Conservation (phyloP, 1,284 basidiomycete species). For the Puccinia novopanici region DNA sequence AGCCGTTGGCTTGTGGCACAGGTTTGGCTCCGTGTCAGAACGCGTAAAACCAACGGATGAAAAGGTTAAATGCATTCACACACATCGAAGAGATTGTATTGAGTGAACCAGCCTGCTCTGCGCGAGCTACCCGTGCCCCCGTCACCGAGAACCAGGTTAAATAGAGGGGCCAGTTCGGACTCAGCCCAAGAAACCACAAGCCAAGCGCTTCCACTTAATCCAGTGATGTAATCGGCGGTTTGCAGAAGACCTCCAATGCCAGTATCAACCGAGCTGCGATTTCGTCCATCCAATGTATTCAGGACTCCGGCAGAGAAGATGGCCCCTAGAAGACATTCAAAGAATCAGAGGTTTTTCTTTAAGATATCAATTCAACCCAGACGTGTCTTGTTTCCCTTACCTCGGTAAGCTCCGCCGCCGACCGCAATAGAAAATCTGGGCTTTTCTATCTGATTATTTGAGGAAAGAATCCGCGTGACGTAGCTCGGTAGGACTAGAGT, state of each 20-base stretch:
- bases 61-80: background rate
- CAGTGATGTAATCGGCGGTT: conserved; percentile 44
- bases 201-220: conserved; percentile 48
- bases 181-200: conserved; percentile 39
- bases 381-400: conserved; percentile 1
- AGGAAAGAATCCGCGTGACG: conserved; percentile 34
- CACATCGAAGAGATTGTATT: conserved; percentile 36
- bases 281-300: conserved; percentile 48
- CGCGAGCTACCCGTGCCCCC: background rate
- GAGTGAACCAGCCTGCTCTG: conserved; percentile 33
- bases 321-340: conserved; percentile 26
- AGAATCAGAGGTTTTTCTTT: background rate
- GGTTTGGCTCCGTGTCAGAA: background rate
- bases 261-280: conserved; percentile 21
- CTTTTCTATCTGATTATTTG: conserved; percentile 5
- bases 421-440: conserved; percentile 42
- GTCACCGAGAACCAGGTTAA: conserved; percentile 33
- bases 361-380: background rate
- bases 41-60: background rate
- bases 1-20: conserved; percentile 23
- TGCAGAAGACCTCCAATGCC: conserved; percentile 41
- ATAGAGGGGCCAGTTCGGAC: conserved; percentile 44
- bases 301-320: conserved; percentile 39
- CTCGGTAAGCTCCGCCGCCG: conserved; percentile 44
- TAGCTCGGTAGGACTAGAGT: conserved; percentile 32